Evolutionary conservation across 148 eudicot species (phyloP), one percentile per base, ranked within the genome.

Genomic region (Vaccinium myrtillus): DNA sequence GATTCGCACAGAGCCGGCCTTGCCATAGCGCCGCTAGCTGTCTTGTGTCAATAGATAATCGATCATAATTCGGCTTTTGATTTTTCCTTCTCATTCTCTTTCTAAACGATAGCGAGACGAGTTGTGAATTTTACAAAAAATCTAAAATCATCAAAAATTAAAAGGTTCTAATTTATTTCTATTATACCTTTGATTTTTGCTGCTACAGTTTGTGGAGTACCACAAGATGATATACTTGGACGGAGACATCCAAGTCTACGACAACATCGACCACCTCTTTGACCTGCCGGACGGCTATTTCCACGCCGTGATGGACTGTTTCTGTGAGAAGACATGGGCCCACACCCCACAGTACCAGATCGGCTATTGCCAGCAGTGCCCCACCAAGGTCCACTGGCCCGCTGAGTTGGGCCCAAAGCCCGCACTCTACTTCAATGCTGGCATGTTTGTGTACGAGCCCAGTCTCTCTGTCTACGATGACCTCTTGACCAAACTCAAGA

Each of bases 291-390:
- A 87, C 15, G 90, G 90, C 80, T 75, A 84, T 27, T 87, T 90
- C 5, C 89, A 90, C 30, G 92, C 89, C 10, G 92, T 90, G 14
- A 88, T 83, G 86, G 92, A 90, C 86, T 90, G 91, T 53, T 87
- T 88, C 18, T 90, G 91, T 30, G 91, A 89, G 86, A 87, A 87
- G 63, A 87, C 89, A 1, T 89, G 91, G 91, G 83, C 86, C 61
- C 89, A 87, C 80, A 87, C 89, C 73, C 83, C 83, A 18, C 91
- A 89, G 36, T 85, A 89, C 82, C 81, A 85, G 81, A 83, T 87
- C 56, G 86, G 91, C 12, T 89, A 89, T 23, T 89, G 91, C 16
- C 91, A 89, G 48, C 91, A 89, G 65, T 81, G 88, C 82, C 89
- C 91, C 13, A 75, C 81, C 14, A 89, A 27, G 70, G 87, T 85